Percentiles rank a stretch among this genome's conserved stretches.
These are phyloP conservation scores for Jaapia argillacea DNA, from an alignment of 768 basidiomycete genomes.

Conservation along the genomic window DNA sequence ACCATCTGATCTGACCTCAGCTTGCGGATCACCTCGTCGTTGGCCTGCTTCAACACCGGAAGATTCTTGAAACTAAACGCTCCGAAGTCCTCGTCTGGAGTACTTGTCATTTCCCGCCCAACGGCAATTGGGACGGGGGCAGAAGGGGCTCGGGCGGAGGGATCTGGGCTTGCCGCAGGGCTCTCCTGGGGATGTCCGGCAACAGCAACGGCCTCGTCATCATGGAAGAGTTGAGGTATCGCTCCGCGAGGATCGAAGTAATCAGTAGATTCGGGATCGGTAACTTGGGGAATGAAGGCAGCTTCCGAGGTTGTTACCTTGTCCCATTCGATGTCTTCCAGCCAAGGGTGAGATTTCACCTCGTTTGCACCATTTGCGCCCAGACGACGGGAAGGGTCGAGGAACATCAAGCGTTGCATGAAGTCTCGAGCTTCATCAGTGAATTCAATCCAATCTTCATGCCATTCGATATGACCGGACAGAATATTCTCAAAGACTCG, in stretches of 20 bases:
- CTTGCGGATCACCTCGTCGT: conserved; percentile 96
- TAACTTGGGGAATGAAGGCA: conserved; percentile 90
- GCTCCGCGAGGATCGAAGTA: conserved; percentile 98
- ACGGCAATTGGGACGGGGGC: conserved; percentile 28
- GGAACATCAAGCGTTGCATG: conserved; percentile 76
- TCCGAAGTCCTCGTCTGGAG: conserved; percentile 79
- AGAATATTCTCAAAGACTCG: conserved; percentile 98
- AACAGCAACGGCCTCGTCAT: conserved; percentile 59
- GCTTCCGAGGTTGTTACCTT: conserved; percentile 83
- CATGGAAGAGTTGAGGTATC: conserved; percentile 82
- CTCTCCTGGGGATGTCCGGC: conserved; percentile 41
- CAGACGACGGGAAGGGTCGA: conserved; percentile 70
- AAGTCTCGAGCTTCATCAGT: conserved; percentile 84
- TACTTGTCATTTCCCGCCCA: conserved; percentile 30
- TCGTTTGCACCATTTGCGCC: conserved; percentile 85
- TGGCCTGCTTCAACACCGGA: conserved; percentile 92
- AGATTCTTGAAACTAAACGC: conserved; percentile 98
- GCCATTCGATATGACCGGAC: conserved; percentile 91
- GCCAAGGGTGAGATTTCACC: conserved; percentile 88
- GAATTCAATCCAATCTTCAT: conserved; percentile 85
- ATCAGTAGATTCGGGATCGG: conserved; percentile 97
- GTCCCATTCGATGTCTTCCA: conserved; percentile 88
- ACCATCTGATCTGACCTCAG: conserved; percentile 85
- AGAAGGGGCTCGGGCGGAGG: conserved; percentile 20
- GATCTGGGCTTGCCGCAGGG: conserved; percentile 18